Evolutionary conservation across 2,329 filamentous ascomycete genomes (phyloP).

Genomic region (Colletotrichum simmondsii): DNA sequence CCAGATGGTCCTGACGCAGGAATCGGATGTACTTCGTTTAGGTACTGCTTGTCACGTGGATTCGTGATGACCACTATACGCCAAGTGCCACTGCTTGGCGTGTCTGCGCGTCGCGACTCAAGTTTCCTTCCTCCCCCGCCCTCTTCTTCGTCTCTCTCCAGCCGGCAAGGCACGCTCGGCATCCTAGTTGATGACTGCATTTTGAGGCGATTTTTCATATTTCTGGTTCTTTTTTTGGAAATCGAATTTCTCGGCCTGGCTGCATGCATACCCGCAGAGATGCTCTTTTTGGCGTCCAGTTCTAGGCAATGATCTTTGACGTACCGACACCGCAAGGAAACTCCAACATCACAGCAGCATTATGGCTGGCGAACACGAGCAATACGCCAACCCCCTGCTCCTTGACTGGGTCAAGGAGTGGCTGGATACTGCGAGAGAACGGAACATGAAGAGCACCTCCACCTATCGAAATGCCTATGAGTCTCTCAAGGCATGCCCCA

Average conservation of each 20-base stretch:
- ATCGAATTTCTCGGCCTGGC: not conserved
- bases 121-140: not conserved
- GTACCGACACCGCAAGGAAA: conserved; percentile 33
- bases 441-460: conserved; percentile 76
- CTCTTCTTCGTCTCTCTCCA: not conserved
- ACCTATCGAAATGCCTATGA: conserved; percentile 82
- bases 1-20: not conserved
- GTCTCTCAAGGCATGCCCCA: conserved; percentile 79
- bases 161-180: not conserved
- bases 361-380: conserved; percentile 47
- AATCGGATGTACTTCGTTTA: no score
- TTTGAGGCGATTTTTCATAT: not conserved
- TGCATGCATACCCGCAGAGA: not conserved
- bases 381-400: conserved; percentile 76
- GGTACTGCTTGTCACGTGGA: conserved; percentile 18
- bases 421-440: conserved; percentile 75
- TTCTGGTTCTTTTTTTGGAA: not conserved
- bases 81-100: not conserved
- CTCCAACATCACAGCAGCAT: conserved; percentile 30
- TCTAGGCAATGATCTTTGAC: conserved; percentile 1
- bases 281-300: not conserved
- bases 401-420: conserved; percentile 82
- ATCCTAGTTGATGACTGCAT: not conserved
- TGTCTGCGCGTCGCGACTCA: conserved; percentile 4
- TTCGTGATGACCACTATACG: conserved; percentile 14